A percentile compares a stretch with the other conserved stretches of the same genome.
phyloP scores from a whole-genome alignment of 2,329 filamentous ascomycete species.

The Neophaeococcomyces mojaviensis region DNA sequence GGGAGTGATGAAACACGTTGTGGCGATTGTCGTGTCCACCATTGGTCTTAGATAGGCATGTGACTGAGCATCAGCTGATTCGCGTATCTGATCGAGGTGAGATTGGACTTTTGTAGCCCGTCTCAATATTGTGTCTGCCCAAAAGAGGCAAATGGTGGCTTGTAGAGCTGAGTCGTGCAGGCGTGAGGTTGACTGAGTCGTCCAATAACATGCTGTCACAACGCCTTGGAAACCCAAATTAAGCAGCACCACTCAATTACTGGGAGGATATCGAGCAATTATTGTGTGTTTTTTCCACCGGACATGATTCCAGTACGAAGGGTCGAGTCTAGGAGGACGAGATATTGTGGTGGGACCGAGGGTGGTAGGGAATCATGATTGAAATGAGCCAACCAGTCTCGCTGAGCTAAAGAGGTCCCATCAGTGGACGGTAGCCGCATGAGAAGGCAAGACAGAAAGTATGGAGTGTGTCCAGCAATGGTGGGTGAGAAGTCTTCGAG shows the following conservation, averaged over 20 bases:
- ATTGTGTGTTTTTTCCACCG: neutral
- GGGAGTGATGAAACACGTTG: too few relatives aligned
- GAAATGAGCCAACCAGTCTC: neutral
- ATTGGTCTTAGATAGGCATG: neutral
- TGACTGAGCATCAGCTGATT: neutral
- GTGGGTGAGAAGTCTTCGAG: constrained; percentile 2
- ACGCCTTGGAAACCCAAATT: neutral
- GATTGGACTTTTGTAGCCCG: neutral
- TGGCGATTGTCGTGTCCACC: constrained; percentile 1
- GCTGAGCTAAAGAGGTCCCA: constrained; percentile 4
- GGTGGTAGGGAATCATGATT: neutral
- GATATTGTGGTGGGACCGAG: neutral
- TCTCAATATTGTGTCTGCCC: neutral
- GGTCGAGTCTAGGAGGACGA: neutral
- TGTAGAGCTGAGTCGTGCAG: constrained; percentile 1
- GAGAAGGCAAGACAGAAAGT: neutral
- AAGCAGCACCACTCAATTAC: neutral
- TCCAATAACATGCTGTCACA: neutral
- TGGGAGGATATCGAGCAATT: neutral
- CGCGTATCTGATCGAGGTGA: neutral
- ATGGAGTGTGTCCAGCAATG: neutral
- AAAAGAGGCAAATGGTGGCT: constrained; percentile 3
- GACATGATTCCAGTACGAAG: neutral
- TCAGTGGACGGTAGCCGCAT: neutral
- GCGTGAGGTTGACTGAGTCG: neutral